phyloP scores from a whole-genome alignment of 345 rosid genomes.

The Raphanus sativus region DNA sequence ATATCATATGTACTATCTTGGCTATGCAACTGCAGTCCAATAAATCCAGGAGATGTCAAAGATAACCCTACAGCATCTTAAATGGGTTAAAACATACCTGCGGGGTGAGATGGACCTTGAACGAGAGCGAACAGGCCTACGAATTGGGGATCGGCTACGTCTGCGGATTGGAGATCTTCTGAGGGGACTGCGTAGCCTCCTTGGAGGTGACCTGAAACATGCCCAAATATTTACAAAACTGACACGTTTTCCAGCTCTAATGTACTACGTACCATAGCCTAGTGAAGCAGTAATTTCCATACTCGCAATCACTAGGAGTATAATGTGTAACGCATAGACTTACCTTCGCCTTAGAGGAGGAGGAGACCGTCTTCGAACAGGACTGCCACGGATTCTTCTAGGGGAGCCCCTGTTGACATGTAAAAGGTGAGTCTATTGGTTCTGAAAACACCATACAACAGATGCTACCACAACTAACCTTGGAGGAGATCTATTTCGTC shows the following conservation, averaged over 20 bases:
- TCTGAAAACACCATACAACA: constrained; percentile 12
- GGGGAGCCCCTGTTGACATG: constrained; percentile 65
- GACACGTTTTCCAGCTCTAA: neutral
- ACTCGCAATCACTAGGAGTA: neutral
- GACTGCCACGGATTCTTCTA: constrained; percentile 86
- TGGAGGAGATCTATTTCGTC: constrained; percentile 79
- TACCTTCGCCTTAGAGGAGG: constrained; percentile 93
- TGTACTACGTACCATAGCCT: neutral
- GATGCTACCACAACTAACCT: constrained; percentile 51
- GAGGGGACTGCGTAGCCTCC: constrained; percentile 81
- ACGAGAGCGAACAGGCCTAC: constrained; percentile 72
- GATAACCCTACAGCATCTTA: neutral
- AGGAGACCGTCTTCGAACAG: constrained; percentile 90
- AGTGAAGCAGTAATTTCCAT: neutral
- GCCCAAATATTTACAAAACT: neutral
- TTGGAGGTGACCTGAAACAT: constrained; percentile 67
- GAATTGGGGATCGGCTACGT: constrained; percentile 89
- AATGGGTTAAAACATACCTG: constrained; percentile 47
- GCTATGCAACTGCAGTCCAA: neutral
- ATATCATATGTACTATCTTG: constrained; percentile 1
- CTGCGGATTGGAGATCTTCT: constrained; percentile 92
- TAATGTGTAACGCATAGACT: neutral
- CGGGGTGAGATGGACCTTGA: constrained; percentile 77
- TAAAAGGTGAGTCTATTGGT: constrained; percentile 10
- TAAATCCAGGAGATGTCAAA: neutral